Evolutionary conservation across 169 alveolate species (phyloP), one percentile per base, ranked within the genome.

Genomic region (Eimeria necatrix): DNA sequence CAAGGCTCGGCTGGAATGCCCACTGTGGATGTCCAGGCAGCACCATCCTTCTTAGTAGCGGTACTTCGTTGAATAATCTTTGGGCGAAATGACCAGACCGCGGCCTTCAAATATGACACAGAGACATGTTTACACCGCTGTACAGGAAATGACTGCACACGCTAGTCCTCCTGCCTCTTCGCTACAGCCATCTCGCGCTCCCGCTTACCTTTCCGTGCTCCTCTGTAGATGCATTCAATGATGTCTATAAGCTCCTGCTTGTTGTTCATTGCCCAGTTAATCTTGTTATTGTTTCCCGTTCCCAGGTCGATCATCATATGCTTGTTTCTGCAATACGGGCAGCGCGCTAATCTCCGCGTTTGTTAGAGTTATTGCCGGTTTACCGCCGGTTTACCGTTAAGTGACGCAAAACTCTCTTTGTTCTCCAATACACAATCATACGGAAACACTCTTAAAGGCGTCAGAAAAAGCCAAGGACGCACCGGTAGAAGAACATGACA

Each of bases 251-350:
- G 97, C 95, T 99, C 99, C 95, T 99, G 99, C 90, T 99, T 99
- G 97, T 99, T 98, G 97, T 97, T 98, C 97, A 99, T 97, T 20
- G 99, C 99, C 99, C 99, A 99, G 96, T 99, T 99, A 84, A 99
- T 98, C 97, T 99, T 99, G 97, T 99, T 99, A 96, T 99, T 99
- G 96, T 99, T 99, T 32, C 99, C 99, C 53, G 99, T 99, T 46
- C 99, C 99, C 53, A 99, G 97, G 97, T 99, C 99, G 87, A 99
- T 98, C 99, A 99, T 98, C 98, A 99, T 99, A 97, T 99, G 99
- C 95, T 99, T 99, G 95, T 99, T 99, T 95, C 98, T 93, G 96
- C 97, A 98, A 96, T 98, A 98, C 96, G 98, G 98, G 99, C 98
- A 99, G 26, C 98, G 99, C 6, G 99, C 98, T 52, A 98, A 99